These are phyloP conservation scores for Metarhizium sp. DNA, from an alignment of 2,329 filamentous ascomycete species.

Conservation along the genomic window DNA sequence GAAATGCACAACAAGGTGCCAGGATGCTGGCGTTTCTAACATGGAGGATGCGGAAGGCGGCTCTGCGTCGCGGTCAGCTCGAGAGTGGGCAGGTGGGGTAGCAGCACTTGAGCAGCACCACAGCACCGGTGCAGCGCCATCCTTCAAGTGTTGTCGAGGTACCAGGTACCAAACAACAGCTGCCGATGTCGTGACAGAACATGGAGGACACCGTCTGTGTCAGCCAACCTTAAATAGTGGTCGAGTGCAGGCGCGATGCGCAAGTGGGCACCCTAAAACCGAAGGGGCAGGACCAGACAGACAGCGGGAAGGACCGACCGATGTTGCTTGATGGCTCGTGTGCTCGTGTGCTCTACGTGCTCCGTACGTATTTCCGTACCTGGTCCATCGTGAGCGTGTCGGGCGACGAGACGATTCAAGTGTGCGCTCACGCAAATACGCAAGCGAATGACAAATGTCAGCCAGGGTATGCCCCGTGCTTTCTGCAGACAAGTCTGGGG, in stretches of 20 bases:
- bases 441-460: not conserved
- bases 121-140: not conserved
- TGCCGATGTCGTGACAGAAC: not conserved
- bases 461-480: not conserved
- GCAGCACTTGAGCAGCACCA: not conserved
- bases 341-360: not conserved
- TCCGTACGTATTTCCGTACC: not conserved
- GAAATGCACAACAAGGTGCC: not conserved
- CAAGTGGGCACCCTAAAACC: not conserved
- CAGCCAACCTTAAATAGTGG: not conserved
- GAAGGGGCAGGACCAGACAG: not conserved
- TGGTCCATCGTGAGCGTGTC: not conserved
- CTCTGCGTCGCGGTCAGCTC: not conserved
- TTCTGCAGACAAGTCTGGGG: not conserved
- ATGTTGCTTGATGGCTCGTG: not conserved
- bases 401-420: not conserved
- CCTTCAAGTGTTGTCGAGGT: not conserved
- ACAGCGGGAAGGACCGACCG: not conserved
- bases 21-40: not conserved
- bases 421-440: not conserved
- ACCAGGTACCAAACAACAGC: not conserved
- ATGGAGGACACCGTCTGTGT: not conserved
- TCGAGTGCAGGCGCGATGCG: not conserved
- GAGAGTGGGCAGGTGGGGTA: slow-evolving; percentile 1
- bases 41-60: not conserved